A percentile compares a stretch with the other conserved stretches of the same genome.
Evolutionary conservation across 495 filamentous ascomycete genomes (phyloP).

Genomic region (Neurospora tetrasperma): DNA sequence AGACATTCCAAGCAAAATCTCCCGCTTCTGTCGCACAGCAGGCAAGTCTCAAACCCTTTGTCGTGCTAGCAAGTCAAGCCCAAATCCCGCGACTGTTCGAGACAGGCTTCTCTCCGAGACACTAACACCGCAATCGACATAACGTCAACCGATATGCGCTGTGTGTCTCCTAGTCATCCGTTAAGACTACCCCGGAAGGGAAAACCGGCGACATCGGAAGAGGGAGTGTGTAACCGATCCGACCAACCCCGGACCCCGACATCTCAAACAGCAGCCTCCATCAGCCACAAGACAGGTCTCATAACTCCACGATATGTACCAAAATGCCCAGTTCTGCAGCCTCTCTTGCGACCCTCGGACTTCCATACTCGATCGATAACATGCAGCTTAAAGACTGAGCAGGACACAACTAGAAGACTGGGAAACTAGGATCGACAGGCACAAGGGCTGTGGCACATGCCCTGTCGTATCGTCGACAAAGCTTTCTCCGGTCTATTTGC

Average conservation of each 20-base stretch:
- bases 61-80: not conserved
- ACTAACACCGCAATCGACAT: not conserved
- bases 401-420: not conserved
- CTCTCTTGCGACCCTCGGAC: not conserved
- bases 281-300: not conserved
- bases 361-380: not conserved
- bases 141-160: not conserved
- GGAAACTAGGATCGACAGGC: not conserved
- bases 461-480: not conserved
- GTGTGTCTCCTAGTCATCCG: not conserved
- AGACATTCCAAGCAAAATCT: not conserved
- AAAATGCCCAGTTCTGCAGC: not conserved
- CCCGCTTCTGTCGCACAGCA: not conserved
- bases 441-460: not conserved
- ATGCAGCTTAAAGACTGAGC: not conserved
- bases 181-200: not conserved
- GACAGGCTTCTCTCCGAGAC: not conserved
- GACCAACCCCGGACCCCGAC: not conserved
- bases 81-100: not conserved
- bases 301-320: not conserved
- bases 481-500: not conserved
- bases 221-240: not conserved
- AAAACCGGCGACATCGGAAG: not conserved
- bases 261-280: not conserved
- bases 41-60: not conserved